Evolutionary conservation across 305 asterid species (phyloP), one percentile per base, ranked within the genome.

Genomic region (Fraxinus platypoda): DNA sequence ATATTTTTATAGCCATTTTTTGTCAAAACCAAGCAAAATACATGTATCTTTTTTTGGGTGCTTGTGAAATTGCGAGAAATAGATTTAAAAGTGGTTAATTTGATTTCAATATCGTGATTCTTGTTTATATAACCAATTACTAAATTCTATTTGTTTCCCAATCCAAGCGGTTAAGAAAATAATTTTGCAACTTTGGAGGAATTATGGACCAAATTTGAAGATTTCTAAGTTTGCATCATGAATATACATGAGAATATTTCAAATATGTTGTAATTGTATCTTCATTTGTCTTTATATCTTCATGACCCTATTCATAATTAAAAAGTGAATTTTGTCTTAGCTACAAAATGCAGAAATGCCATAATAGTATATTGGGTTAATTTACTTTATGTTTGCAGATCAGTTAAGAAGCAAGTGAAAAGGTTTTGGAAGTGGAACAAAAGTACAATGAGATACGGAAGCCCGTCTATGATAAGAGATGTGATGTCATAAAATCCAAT

Each of bases 391-490:
- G 75, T 6, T 79, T 79, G 25, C 90, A 91, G 97, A 88, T 92
- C 81, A 90, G 90, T 75, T 95, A 92, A 82, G 89, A 88, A 79
- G 95, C 94, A 49, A 88, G 93, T 86, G 95, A 91, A 81, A 86
- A 91, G 79, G 95, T 90, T 73, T 87, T 92, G 86, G 95, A 88
- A 83, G 85, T 91, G 70, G 94, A 91, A 74, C 94, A 90, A 73
- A 86, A 87, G 90, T 91, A 85, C 62, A 87, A 87, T 81, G 90
- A 77, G 85, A 46, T 86, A 23, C 91, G 92, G 17, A 91, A 83
- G 81, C 97, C 97, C n/a, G 78, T 90, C 28, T 92, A 90, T 79
- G 90, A 91, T 38, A 89, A 78, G 85, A 83, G 97, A 57, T 89
- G 77, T 81, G 91, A 89, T 8, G 71, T 88, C 31, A 85, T 92